Percentiles rank a stretch among this genome's conserved stretches.
These are phyloP conservation scores for Hymenoscyphus fructigenus DNA, from an alignment of 2,329 filamentous ascomycete species.

Conservation along the genomic window DNA sequence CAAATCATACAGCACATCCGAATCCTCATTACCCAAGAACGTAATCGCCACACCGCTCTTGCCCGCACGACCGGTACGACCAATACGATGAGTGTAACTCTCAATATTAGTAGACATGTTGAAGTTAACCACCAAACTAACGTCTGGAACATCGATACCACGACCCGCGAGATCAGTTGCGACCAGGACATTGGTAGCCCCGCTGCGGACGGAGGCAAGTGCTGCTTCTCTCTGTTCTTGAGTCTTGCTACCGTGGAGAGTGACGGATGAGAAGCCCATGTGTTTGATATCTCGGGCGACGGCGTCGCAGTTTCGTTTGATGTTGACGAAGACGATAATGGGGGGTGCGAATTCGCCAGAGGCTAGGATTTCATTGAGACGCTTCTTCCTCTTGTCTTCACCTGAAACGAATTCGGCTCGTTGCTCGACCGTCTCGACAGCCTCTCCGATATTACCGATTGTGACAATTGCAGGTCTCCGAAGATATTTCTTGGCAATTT, in stretches of 20 bases:
- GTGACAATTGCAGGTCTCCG: conserved; percentile 90
- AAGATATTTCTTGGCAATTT: conserved; percentile 95
- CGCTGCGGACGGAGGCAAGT: conserved; percentile 77
- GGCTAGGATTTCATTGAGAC: conserved; percentile 83
- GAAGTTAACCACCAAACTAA: conserved; percentile 94
- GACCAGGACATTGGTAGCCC: conserved; percentile 82
- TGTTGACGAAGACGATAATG: conserved; percentile 99
- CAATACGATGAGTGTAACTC: conserved; percentile 93
- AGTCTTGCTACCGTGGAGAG: conserved; percentile 91
- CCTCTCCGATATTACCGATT: conserved; percentile 91
- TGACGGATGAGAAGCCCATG: conserved; percentile 88
- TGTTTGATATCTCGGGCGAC: conserved; percentile 91
- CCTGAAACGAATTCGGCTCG: conserved; percentile 87
- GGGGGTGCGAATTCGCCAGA: conserved; percentile 80
- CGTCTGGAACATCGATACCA: conserved; percentile 96
- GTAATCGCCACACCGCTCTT: conserved; percentile 97
- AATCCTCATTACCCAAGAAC: conserved; percentile 87
- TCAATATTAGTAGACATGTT: conserved; percentile 96
- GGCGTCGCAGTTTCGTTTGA: conserved; percentile 97
- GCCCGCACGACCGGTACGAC: conserved; percentile 93
- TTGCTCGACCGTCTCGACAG: conserved; percentile 96
- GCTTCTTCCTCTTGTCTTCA: conserved; percentile 96
- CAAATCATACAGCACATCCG: conserved; percentile 88
- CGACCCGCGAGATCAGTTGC: conserved; percentile 93
- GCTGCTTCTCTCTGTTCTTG: conserved; percentile 97